phyloP scores from a whole-genome alignment of 257 asterid genomes.

The Eustoma russellianum region DNA sequence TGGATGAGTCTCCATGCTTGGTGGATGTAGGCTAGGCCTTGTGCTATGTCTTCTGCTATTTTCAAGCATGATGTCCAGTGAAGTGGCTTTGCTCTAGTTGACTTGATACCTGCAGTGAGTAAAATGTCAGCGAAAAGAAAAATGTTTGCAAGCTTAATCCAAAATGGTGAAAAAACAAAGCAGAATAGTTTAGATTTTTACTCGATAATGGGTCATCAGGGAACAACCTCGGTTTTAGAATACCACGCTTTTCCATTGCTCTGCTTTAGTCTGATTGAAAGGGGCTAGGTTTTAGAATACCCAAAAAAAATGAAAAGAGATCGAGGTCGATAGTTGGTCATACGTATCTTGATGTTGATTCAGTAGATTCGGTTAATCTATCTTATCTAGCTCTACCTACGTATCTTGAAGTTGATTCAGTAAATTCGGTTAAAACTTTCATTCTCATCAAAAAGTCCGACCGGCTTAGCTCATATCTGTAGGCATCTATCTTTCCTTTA shows the following conservation, averaged over 20 bases:
- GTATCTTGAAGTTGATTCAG: no score
- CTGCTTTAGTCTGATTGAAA: background rate
- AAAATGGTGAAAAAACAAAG: background rate
- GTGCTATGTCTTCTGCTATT: slow-evolving; percentile 91
- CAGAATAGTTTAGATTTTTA: no score
- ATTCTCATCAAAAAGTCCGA: no score
- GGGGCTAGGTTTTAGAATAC: background rate
- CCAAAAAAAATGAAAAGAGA: background rate
- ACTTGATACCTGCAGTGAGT: slow-evolving; percentile 26
- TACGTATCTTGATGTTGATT: no score
- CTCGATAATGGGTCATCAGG: no score
- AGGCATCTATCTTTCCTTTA: no score
- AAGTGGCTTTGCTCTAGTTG: slow-evolving; percentile 78
- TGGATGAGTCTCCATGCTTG: slow-evolving; percentile 94
- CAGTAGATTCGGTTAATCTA: no score
- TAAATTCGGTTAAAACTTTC: no score
- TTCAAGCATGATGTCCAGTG: slow-evolving; percentile 98
- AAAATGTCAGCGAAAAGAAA: no score
- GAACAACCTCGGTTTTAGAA: background rate
- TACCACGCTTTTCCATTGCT: background rate
- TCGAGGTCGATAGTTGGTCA: background rate
- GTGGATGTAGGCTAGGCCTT: slow-evolving; percentile 86
- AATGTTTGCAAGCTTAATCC: background rate
- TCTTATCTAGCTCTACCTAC: no score
- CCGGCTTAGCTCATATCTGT: no score